Percentiles rank a stretch among this genome's conserved stretches.
Conservation (phyloP, 257 asterid genomes). For the Marsdenia floribunda region DNA sequence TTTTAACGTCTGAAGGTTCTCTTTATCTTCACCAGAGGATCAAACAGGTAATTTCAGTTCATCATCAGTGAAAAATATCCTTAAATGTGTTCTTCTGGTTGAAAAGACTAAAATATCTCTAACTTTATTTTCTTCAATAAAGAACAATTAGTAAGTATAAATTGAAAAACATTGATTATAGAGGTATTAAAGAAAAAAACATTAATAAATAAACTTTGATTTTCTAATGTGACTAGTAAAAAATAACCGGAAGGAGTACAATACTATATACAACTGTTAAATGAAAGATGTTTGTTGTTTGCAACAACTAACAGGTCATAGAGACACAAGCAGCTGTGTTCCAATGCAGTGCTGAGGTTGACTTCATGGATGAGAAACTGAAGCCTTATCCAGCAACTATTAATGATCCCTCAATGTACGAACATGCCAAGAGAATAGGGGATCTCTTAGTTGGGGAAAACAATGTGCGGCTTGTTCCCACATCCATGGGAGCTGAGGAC, state of each 20-base stretch:
- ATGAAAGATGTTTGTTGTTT: not conserved
- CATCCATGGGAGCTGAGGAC: slow-evolving; percentile 77
- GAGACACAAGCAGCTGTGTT: slow-evolving; percentile 72
- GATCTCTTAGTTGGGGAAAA: slow-evolving; percentile 50
- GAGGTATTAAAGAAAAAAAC: no score
- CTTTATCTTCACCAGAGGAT: slow-evolving; percentile 58
- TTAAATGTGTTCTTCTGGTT: no score
- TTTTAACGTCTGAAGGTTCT: slow-evolving; percentile 41
- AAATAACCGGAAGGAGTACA: no score
- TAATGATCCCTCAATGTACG: slow-evolving; percentile 50
- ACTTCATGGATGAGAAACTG: slow-evolving; percentile 48
- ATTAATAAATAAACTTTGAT: no score
- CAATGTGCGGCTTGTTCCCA: slow-evolving; percentile 25
- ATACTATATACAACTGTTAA: not conserved
- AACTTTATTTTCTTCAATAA: no score
- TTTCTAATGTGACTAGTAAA: no score
- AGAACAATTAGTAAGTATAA: no score
- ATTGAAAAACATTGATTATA: no score
- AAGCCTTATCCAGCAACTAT: slow-evolving; percentile 59
- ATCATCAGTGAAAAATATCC: not conserved
- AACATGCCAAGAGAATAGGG: slow-evolving; percentile 59
- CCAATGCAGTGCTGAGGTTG: slow-evolving; percentile 52
- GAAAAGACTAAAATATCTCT: no score
- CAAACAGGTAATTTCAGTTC: slow-evolving; percentile 47
- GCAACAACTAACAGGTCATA: slow-evolving; percentile 38